Evolutionary conservation across 1,284 basidiomycete genomes (phyloP).

Genomic region (Ustilago vetiveriae): DNA sequence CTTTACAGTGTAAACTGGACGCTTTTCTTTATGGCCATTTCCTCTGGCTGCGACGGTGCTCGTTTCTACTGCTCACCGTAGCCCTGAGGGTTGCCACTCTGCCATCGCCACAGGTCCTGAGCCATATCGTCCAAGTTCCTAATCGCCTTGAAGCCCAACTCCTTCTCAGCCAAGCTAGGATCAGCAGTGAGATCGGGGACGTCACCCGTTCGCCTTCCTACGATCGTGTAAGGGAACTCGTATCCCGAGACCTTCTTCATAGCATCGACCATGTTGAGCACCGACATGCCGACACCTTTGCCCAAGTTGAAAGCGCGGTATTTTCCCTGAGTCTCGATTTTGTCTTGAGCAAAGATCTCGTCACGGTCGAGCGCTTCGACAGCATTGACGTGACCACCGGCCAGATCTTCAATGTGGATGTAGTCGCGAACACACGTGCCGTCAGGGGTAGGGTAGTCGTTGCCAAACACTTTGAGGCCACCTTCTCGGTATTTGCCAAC

Average conservation of each 20-base stretch:
- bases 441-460: constrained; percentile 96
- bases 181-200: constrained; percentile 97
- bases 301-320: constrained; percentile 97
- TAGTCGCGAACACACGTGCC: constrained; percentile 87
- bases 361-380: constrained; percentile 82
- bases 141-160: constrained; percentile 90
- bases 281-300: constrained; percentile 89
- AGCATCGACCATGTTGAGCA: constrained; percentile 91
- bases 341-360: constrained; percentile 69
- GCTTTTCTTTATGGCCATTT: too few species aligned
- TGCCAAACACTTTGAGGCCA: constrained; percentile 91
- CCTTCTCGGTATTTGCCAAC: constrained; percentile 84
- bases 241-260: constrained; percentile 93
- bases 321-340: constrained; percentile 68
- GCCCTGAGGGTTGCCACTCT: constrained; percentile 68
- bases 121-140: constrained; percentile 60
- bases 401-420: constrained; percentile 94
- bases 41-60: too few species aligned
- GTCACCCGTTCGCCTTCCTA: constrained; percentile 87
- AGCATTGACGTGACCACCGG: constrained; percentile 89
- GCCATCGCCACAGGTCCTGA: constrained; percentile 66
- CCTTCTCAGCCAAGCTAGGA: constrained; percentile 87
- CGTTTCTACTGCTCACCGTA: constrained; percentile 61
- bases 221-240: constrained; percentile 79
- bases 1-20: too few species aligned